Evolutionary conservation across 2,329 filamentous ascomycete genomes (phyloP).

Genomic region (Fusarium sp.): DNA sequence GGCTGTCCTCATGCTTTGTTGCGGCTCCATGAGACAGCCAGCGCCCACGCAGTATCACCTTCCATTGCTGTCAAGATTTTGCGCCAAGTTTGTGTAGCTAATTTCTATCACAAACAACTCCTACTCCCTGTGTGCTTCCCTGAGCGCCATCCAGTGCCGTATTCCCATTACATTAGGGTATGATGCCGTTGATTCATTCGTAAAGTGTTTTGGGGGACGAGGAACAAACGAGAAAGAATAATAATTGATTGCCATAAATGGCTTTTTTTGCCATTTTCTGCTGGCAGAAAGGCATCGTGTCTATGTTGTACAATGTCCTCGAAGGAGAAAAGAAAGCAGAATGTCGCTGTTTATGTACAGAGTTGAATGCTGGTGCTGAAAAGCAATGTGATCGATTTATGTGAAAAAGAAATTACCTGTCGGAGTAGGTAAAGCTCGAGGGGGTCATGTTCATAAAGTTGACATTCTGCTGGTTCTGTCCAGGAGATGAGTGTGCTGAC

Average conservation of each 20-base stretch:
- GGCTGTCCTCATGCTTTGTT: neutral
- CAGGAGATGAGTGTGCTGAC: slow-evolving; percentile 51
- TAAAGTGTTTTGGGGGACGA: slow-evolving; percentile 24
- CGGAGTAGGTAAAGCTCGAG: slow-evolving; percentile 45
- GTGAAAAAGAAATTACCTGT: slow-evolving; percentile 27
- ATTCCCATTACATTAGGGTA: slow-evolving; percentile 49
- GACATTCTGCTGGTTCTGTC: slow-evolving; percentile 47
- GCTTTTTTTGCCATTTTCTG: slow-evolving; percentile 16
- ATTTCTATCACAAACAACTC: slow-evolving; percentile 10
- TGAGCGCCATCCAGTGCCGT: slow-evolving; percentile 42
- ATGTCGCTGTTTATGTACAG: slow-evolving; percentile 35
- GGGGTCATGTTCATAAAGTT: slow-evolving; percentile 55
- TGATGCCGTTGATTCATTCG: slow-evolving; percentile 43
- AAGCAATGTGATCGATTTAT: slow-evolving; percentile 1
- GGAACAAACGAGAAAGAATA: slow-evolving; percentile 29
- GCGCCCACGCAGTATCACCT: neutral
- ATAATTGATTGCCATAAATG: slow-evolving; percentile 24
- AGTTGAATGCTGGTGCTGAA: slow-evolving; percentile 5
- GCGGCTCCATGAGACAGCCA: neutral
- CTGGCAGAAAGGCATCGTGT: slow-evolving; percentile 11
- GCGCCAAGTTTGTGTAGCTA: neutral
- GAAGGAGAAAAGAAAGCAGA: slow-evolving; percentile 7
- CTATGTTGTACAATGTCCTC: slow-evolving; percentile 42
- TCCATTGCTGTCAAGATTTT: neutral
- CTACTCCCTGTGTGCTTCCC: slow-evolving; percentile 27